Base-by-base conservation (phyloP, 495 filamentous ascomycete species). In the Penicillium bovifimosum region DNA sequence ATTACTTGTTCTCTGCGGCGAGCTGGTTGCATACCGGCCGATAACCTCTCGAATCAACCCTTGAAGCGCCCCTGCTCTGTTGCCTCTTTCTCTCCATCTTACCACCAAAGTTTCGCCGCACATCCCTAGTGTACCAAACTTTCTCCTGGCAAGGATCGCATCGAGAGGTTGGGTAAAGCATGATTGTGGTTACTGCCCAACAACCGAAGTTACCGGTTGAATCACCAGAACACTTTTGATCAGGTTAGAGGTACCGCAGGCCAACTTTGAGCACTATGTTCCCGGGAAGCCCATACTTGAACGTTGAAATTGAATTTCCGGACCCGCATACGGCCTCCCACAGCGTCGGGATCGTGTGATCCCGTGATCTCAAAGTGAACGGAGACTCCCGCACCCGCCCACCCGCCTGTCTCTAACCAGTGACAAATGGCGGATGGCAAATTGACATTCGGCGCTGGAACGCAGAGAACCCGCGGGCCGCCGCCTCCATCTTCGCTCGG, bases 271-370 rank as follows among this genome's bases (percentile, higher is more conserved):
- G 38, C 43, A 36, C 40, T 33, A 31, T 50, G 47, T 17, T 49
- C 48, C 53, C 32, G 31, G 42, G 18, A 10, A 42, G 46, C 45
- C 45, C 52, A 46, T 58, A 9, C 41, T 48, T 52, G 55, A 70
- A 76, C 70, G 72, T 75, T 74, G 62, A 62, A 74, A 66, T 76
- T 74, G 69, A 52, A 72, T 73, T 72, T 40, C 45, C 29, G 48
- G 67, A 67, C 71, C 71, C 72, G 69, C 69, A 64, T 72, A 61
- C 62, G 65, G 47, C 61, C 61, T 68, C 68, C 63, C 73, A 69
- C 57, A 48, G 59, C 54, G 57, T 61, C 64, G 72, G 73, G 68
- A 62, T 64, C 59, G 38, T 64, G 43, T 60, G 57, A 59, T 76
- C 72, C 66, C 73, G 72, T 76, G 73, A 74, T 66, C 59, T 55